Percentiles rank a stretch among this genome's conserved stretches.
phyloP scores from a whole-genome alignment of 2,329 filamentous ascomycete species.

The Emmonsia crescens region DNA sequence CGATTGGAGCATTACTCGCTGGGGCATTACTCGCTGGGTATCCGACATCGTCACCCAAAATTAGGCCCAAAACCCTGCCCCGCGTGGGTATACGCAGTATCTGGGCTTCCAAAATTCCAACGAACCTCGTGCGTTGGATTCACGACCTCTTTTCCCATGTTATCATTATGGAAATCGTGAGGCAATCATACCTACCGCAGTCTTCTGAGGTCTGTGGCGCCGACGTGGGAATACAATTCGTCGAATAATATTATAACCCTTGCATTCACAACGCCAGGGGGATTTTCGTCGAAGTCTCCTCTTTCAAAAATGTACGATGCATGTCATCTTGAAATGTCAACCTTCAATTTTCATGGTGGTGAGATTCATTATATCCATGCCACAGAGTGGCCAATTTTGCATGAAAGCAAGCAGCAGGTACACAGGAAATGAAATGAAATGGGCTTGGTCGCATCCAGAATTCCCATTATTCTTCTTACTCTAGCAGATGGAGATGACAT shows the following conservation, averaged over 20 bases:
- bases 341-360: neutral
- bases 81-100: neutral
- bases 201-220: neutral
- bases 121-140: neutral
- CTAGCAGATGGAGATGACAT: neutral
- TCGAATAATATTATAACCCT: neutral
- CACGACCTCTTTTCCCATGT: neutral
- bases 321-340: neutral
- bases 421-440: too few species aligned
- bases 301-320: neutral
- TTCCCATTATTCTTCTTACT: too few species aligned
- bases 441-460: too few species aligned
- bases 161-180: neutral
- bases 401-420: neutral
- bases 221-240: neutral
- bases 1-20: neutral
- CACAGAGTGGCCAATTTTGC: neutral
- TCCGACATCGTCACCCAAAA: neutral
- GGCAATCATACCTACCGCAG: neutral
- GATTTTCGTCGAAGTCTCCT: neutral
- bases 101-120: neutral
- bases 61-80: neutral
- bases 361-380: too few species aligned
- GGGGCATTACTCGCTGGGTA: neutral
- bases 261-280: neutral